Percentiles rank a stretch among this genome's conserved stretches.
Conservation (phyloP, 345 rosid species). For the Citrus medica region DNA sequence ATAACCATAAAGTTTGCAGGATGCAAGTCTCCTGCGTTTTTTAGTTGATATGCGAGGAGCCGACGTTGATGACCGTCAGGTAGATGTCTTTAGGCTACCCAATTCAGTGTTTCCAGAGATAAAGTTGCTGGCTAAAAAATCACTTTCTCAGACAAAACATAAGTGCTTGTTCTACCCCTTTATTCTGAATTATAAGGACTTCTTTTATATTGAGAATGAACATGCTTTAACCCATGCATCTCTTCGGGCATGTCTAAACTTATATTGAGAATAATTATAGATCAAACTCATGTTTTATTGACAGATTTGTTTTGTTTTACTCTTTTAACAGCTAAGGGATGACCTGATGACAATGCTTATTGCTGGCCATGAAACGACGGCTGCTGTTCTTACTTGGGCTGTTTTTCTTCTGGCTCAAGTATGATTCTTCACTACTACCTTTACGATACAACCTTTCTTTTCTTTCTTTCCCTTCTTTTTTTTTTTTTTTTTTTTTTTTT, state of each 20-base stretch:
- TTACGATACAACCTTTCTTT: neutral
- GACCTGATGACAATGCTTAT: conserved; percentile 94
- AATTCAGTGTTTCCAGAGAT: neutral
- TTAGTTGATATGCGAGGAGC: conserved; percentile 92
- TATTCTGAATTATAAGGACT: neutral
- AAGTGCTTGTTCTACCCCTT: neutral
- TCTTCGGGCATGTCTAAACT: neutral
- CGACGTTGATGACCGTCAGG: conserved; percentile 89
- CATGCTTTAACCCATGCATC: neutral
- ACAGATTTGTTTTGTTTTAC: neutral
- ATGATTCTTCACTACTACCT: conserved; percentile 18
- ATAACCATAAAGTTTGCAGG: conserved; percentile 48
- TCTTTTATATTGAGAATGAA: neutral
- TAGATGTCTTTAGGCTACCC: conserved; percentile 17
- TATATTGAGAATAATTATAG: neutral
- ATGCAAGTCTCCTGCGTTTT: conserved; percentile 88
- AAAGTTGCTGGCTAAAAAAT: neutral
- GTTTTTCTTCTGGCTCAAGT: conserved; percentile 89
- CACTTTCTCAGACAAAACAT: neutral
- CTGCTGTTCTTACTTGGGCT: conserved; percentile 98
- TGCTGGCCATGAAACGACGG: conserved; percentile 97
- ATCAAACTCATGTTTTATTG: neutral
- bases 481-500: too few species aligned
- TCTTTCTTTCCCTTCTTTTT: neutral
- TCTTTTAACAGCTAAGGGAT: conserved; percentile 68